These are phyloP conservation scores for Ziziphus jujuba DNA, from an alignment of 306 rosid species.

Conservation along the genomic window DNA sequence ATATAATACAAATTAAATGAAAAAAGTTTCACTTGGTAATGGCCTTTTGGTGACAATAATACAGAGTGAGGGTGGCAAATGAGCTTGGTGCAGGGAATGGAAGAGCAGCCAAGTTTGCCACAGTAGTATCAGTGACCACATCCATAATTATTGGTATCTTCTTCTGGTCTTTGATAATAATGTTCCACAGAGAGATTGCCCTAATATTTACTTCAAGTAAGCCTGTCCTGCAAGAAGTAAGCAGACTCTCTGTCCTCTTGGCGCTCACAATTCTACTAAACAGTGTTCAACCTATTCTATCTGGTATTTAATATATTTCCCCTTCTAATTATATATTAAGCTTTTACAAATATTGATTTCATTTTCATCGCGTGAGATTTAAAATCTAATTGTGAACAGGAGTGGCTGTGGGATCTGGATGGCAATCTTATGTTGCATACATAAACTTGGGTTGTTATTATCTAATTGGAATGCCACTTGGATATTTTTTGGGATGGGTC, in stretches of 20 bases:
- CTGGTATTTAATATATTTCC: conserved; percentile 30
- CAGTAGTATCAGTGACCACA: conserved; percentile 56
- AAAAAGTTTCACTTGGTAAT: no score
- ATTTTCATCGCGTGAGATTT: background rate
- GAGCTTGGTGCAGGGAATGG: conserved; percentile 92
- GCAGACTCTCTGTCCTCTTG: conserved; percentile 50
- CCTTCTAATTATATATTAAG: background rate
- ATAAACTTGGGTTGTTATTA: conserved; percentile 78
- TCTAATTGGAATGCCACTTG: conserved; percentile 69
- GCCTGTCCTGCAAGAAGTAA: conserved; percentile 54
- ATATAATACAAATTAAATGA: no score
- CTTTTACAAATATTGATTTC: background rate
- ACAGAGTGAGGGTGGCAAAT: conserved; percentile 84
- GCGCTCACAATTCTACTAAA: conserved; percentile 74
- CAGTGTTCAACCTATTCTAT: conserved; percentile 74
- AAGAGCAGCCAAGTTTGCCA: conserved; percentile 75
- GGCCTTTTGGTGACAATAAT: background rate
- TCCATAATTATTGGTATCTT: conserved; percentile 59
- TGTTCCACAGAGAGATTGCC: conserved; percentile 49
- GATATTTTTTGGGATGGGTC: conserved; percentile 57
- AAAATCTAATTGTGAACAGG: conserved; percentile 28
- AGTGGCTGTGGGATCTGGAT: conserved; percentile 82
- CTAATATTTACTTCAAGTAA: conserved; percentile 55
- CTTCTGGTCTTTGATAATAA: conserved; percentile 52
- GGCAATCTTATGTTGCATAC: conserved; percentile 79